Evolutionary conservation across 345 rosid genomes (phyloP), one percentile per base, ranked within the genome.

Genomic region (Zanthoxylum bungeanum): DNA sequence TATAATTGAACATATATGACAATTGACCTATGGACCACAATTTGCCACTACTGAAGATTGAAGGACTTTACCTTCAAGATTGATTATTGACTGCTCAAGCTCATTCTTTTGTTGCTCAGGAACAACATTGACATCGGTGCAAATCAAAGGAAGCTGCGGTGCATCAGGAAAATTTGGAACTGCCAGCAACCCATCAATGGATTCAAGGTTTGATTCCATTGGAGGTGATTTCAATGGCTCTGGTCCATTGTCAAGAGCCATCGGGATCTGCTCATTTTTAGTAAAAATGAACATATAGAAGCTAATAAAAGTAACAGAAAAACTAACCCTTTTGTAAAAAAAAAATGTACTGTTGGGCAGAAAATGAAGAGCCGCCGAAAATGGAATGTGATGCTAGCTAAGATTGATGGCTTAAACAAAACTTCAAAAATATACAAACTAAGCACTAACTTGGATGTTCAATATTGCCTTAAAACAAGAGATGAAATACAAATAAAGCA

Each of bases 61-160:
- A 39, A 70, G 58, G 40, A 59, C 4, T 40, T 52, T 71, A 87
- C 98, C 98, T 86, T 91, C 85, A 12, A 88, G 83, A 74, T 80
- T 84, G 33, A 72, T 22, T 58, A 87, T 81, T 30, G 86, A 84
- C 70, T 76, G 79, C 82, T 83, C 88, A 59, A 89, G 93, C 85
- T 87, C 84, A 46, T 70, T 75, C 70, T 76, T 86, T 80, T 86
- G 88, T 10, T 88, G 93, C 81, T 93, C 97, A 50, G 98, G 94
- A 70, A 91, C 86, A 59, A 91, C 89, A 69, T 68, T 84, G 33
- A 90, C 94, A 74, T 91, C 93, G 1, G 91, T 86, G 77, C 61
- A 88, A 61, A 81, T 73, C 55, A 81, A 56, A 40, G 85, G 66
- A 44, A 59, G 73, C 36, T 66, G 67, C 5, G 85, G 78, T 42